Base-by-base conservation (phyloP, 2,329 filamentous ascomycete genomes). In the Thermoascus crustaceus region DNA sequence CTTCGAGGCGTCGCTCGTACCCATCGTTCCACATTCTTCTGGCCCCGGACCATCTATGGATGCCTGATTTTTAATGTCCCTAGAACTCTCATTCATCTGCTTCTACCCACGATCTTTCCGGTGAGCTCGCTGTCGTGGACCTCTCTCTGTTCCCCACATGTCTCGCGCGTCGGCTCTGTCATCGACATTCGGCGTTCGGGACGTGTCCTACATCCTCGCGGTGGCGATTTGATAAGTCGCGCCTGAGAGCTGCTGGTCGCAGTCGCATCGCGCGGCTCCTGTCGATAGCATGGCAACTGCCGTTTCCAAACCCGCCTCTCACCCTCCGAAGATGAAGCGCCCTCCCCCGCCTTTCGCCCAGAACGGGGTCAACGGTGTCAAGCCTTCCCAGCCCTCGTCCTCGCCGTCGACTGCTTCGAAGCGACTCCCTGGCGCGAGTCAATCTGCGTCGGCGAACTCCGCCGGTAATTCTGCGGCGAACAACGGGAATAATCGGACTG, bases 301-400 rank as follows among this genome's bases (percentile, higher is more conserved):
- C 34, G 54, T 67, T 31, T 64, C 63, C 26, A 64, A 65, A 49
- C 58, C 58, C 32, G 53, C 58, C 38, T 57, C 65, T 32, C 58
- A 66, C 47, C 55, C 66, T 40, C 54, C 58, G 46, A 86, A 85
- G 63, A 72, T 76, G 45, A 86, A 85, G 63, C 78, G 80, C 22
- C 78, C 78, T 41, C 67, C 74, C 34, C 77, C 78, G 23, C 71
- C 79, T 30, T 73, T 76, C 29, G 75, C 82, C 38, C 79, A 82
- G 55, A 73, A 76, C 32, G 60, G 62, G 39, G 48, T 60, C 41
- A 83, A 82, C 59, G 77, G 78, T 21, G 62, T 67, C 40, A 66
- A 67, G 44, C 61, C 75, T 16, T 71, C 73, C 1, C 71, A 74
- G 40, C 73, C 76, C 3, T 80, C 77, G 2, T 71, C 78, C n/a